Conservation (phyloP, 2,329 filamentous ascomycete species). For the Sporothrix globosa region DNA sequence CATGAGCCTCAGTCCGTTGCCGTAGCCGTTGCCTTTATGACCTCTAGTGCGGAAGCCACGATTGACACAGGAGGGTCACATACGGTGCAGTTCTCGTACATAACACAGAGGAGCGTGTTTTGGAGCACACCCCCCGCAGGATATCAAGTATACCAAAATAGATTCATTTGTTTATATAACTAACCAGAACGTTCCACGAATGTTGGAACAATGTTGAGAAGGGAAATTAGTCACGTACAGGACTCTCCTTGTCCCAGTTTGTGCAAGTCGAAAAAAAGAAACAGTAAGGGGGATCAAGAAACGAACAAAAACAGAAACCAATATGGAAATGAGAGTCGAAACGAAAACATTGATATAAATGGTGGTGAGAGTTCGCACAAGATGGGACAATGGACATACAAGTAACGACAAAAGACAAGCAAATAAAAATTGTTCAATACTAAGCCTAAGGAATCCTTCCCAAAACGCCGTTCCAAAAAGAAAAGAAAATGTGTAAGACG, state of each 20-base stretch:
- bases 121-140: no score
- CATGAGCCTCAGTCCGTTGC: no score
- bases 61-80: no score
- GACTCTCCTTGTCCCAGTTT: neutral
- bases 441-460: neutral
- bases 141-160: neutral
- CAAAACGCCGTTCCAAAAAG: neutral
- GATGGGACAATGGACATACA: neutral
- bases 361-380: neutral
- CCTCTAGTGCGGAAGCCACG: no score
- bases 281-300: neutral
- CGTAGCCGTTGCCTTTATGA: no score
- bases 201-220: no score
- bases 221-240: neutral
- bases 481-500: neutral
- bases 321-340: slow-evolving; percentile 10
- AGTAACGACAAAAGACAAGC: slow-evolving; percentile 1
- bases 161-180: neutral
- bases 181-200: neutral
- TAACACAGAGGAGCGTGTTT: no score
- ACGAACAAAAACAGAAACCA: neutral
- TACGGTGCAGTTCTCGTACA: no score
- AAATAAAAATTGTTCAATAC: neutral
- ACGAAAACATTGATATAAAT: neutral
- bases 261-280: neutral